phyloP scores from a whole-genome alignment of 257 asterid species.

The Capsicum pubescens region DNA sequence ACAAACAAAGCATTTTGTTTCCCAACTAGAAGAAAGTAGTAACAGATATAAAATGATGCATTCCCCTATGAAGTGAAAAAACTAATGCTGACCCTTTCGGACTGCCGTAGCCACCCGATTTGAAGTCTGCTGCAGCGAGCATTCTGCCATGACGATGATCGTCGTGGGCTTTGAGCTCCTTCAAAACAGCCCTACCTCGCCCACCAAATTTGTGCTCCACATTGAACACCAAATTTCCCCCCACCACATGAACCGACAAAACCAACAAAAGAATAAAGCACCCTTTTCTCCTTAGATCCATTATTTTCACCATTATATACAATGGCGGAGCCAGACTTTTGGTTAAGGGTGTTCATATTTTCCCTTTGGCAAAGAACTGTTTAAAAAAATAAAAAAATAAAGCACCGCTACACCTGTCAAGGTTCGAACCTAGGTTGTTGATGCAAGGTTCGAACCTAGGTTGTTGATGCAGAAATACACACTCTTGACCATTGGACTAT shows the following conservation, averaged over 20 bases:
- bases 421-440: no score
- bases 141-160: constrained; percentile 60
- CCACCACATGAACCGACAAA: constrained; percentile 28
- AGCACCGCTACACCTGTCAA: no score
- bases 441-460: no score
- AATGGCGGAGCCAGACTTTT: no score
- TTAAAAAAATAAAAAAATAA: no score
- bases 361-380: no score
- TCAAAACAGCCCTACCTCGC: constrained; percentile 44
- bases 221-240: constrained; percentile 56
- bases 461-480: no score
- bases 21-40: no score
- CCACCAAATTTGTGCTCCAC: constrained; percentile 68
- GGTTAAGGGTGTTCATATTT: no score
- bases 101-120: constrained; percentile 56
- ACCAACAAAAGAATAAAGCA: constrained; percentile 8
- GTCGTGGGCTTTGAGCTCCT: constrained; percentile 55
- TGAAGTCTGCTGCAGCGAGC: constrained; percentile 55
- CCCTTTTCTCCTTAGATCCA: constrained; percentile 5
- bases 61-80: background rate
- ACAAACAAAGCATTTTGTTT: no score
- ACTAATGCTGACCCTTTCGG: constrained; percentile 28
- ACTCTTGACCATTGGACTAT: no score
- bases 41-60: no score
- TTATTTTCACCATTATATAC: background rate